Conservation (phyloP, 202 grass and related monocot genomes). For the Setaria italica region DNA sequence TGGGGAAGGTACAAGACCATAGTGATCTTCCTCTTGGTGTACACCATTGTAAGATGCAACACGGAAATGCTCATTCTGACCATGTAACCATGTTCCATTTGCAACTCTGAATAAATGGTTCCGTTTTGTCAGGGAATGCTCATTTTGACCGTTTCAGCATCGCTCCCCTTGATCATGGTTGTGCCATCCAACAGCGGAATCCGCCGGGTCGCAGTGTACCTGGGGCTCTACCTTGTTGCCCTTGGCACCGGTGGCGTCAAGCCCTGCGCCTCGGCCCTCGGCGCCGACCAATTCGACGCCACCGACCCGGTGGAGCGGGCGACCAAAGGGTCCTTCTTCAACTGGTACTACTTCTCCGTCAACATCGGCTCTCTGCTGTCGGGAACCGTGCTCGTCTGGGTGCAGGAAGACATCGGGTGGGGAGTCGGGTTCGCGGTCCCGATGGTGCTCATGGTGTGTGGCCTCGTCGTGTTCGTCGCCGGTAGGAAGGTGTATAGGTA, state of each 20-base stretch:
- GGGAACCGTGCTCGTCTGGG: conserved; percentile 49
- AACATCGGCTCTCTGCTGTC: conserved; percentile 57
- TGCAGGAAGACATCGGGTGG: conserved; percentile 59
- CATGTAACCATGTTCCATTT: not conserved
- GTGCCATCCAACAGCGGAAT: not conserved
- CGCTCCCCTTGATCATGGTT: conserved; percentile 15
- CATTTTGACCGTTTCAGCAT: conserved; percentile 34
- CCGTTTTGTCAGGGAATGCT: conserved; percentile 51
- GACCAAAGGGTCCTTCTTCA: conserved; percentile 62
- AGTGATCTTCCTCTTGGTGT: conserved; percentile 30
- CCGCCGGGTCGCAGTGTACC: conserved; percentile 35
- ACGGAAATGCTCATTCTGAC: not conserved
- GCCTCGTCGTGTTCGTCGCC: conserved; percentile 30
- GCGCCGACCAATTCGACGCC: conserved; percentile 61
- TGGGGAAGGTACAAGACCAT: conserved; percentile 46
- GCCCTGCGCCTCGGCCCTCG: conserved; percentile 49
- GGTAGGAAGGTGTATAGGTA: conserved; percentile 38
- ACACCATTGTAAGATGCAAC: not conserved
- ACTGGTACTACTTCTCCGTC: conserved; percentile 55
- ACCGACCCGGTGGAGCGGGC: conserved; percentile 50
- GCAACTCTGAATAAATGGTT: not conserved
- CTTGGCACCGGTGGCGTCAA: conserved; percentile 64
- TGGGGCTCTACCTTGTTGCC: conserved; percentile 65
- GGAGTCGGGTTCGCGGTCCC: conserved; percentile 33
- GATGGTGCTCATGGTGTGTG: not conserved